Conservation (phyloP, 495 filamentous ascomycete genomes). For the Penicillium mononematosum region DNA sequence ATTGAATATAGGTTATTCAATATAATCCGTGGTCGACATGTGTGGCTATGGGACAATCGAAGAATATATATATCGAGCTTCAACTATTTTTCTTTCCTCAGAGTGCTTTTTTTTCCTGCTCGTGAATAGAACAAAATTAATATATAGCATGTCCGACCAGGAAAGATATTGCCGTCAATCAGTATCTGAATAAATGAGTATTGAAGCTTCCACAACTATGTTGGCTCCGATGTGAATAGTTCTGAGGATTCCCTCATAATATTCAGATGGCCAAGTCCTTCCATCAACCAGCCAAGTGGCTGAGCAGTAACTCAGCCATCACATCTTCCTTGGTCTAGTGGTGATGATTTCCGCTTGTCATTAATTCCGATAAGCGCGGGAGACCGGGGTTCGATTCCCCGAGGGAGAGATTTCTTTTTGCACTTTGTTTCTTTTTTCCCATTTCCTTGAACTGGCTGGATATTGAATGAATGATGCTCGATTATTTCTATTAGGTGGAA, state of each 20-base stretch:
- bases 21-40: too few relatives aligned
- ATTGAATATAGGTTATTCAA: too few relatives aligned
- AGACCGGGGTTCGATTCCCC: slow-evolving; percentile 57
- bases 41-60: background rate
- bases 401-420: slow-evolving; percentile 38
- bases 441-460: background rate
- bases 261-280: too few relatives aligned
- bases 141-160: background rate
- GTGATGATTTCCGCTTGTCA: slow-evolving; percentile 57
- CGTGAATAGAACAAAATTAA: too few relatives aligned
- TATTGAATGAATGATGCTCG: background rate
- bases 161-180: background rate
- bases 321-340: slow-evolving; percentile 45
- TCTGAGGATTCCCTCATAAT: background rate
- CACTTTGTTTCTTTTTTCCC: background rate
- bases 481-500: background rate
- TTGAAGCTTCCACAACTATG: background rate
- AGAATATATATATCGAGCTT: background rate
- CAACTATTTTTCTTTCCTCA: too few relatives aligned
- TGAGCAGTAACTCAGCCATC: slow-evolving; percentile 27
- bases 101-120: background rate
- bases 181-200: background rate
- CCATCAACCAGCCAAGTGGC: slow-evolving; percentile 28
- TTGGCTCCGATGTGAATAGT: background rate
- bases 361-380: slow-evolving; percentile 33